Base-by-base conservation (phyloP, 2,329 filamentous ascomycete species). In the Bipolaris bicolor region DNA sequence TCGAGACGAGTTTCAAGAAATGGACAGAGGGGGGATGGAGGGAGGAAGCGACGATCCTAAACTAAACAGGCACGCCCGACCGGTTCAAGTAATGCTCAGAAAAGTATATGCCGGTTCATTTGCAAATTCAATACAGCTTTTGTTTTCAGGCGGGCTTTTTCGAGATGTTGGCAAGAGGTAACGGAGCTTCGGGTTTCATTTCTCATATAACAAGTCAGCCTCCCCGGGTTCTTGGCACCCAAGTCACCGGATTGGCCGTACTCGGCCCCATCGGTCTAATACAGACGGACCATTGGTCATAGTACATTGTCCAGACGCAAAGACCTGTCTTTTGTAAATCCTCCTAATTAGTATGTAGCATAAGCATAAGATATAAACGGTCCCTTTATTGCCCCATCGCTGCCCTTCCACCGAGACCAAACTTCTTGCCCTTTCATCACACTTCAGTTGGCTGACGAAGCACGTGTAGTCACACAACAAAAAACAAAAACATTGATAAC, bases 1-100 rank as follows among this genome's bases (percentile, higher is more conserved):
- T 49, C 52, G 50, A 49, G 50, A 24, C n/a, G n/a, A 37, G 50
- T 54, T 53, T 54, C 29, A 37, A 39, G 18, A 31, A 13, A 10
- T 2, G 29, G 4, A 13, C 3, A 10, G 10, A 10, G n/a, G 18
- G n/a, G n/a, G n/a, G n/a, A n/a, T n/a, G 29, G 4, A 13, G 10
- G 29, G 10, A 10, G n/a, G 18, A 11, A 11, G 2, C 15, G 6
- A 24, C 18, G 16, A 18, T 46, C 5, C n/a, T 46, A 46, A 13
- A 31, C 29, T 46, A 29, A 20, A 31, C 24, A 29, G 33, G 33
- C 16, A 31, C 9, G 16, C 29, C n/a, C 16, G 10, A 46, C 24
- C 5, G 20, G 20, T 45, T 18, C 26, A 31, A 33, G 43, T 16
- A 46, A 33, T 33, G 33, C 43, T 33, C 26, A 16, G n/a, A 20